Evolutionary conservation across 2,329 filamentous ascomycete genomes (phyloP), one percentile per base, ranked within the genome.

Genomic region (Fusarium chlamydosporum): DNA sequence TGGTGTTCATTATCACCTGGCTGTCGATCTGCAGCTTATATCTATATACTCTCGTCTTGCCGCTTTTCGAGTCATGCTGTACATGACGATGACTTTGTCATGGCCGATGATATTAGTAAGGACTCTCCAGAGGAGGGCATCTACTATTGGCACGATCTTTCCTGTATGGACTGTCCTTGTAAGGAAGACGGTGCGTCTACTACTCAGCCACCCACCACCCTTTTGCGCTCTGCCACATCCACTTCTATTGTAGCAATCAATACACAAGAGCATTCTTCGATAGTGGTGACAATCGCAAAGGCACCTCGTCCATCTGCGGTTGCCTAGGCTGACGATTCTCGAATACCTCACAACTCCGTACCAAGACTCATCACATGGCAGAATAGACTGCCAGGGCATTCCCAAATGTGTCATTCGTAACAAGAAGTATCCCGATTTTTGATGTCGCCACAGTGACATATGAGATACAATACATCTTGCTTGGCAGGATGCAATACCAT

Each of bases 121-220:
- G 57, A 61, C n/a, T 61, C 57, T 1, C 35, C 18, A n/a, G 57
- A 26, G 12, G 11, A 51, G 18, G 57, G 55, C 0, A 60, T 61
- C 2, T 61, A 61, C 6, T 61, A 61, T 7, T 61, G 55, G 57
- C 57, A 61, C 20, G 45, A 41, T 40, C 35, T 61, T 7, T 40
- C 45, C 11, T 61, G 57, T 1, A 61, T 61, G 57, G 20, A 20
- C 10, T 61, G 57, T 34, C 57, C 57, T 15, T 61, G 57, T 1
- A 20, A 16, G 2, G 57, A 60, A 1, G 55, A 51, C 5, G 26
- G n/a, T 3, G 31, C 51, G 13, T 6, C 33, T 16, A 37, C 51
- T 8, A 61, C 55, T 2, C 55, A 35, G 8, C 20, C 20, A 20
- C 16, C 20, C 15, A 54, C 51, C 8, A 46, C 51, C 6, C n/a